Conservation (phyloP, 169 alveolate genomes). For the Plasmodium relictum region DNA sequence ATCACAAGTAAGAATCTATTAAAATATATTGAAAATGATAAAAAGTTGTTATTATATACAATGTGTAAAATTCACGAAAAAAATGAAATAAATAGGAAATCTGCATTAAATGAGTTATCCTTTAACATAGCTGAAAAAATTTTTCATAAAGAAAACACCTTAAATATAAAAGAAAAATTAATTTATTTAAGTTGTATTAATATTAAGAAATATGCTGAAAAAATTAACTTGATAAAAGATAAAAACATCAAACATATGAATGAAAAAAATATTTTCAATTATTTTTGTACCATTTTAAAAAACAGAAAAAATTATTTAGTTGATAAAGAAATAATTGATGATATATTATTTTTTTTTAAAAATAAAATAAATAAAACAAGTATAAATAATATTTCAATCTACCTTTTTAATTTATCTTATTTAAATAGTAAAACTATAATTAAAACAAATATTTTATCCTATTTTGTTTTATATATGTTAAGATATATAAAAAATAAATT, state of each 20-base stretch:
- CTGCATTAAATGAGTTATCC: slow-evolving; percentile 5
- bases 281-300: slow-evolving; percentile 45
- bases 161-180: slow-evolving; percentile 27
- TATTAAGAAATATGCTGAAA: slow-evolving; percentile 54
- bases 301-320: slow-evolving; percentile 30
- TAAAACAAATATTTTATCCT: slow-evolving; percentile 31
- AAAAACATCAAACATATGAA: background rate
- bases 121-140: slow-evolving; percentile 9
- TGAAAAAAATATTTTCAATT: slow-evolving; percentile 45
- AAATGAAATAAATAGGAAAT: background rate
- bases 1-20: slow-evolving; percentile 22
- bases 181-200: slow-evolving; percentile 51
- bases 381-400: slow-evolving; percentile 29
- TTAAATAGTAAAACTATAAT: slow-evolving; percentile 53
- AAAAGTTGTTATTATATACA: slow-evolving; percentile 38
- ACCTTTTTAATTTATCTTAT: slow-evolving; percentile 37
- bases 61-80: slow-evolving; percentile 34
- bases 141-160: background rate
- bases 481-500: slow-evolving; percentile 52
- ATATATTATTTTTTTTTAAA: slow-evolving; percentile 15
- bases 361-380: slow-evolving; percentile 10
- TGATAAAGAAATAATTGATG: slow-evolving; percentile 50
- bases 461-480: slow-evolving; percentile 33
- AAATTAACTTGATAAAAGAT: slow-evolving; percentile 12
- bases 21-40: slow-evolving; percentile 28